Evolutionary conservation across 352 stramenopile genomes (phyloP).

Genomic region (Pythium angustatum): DNA sequence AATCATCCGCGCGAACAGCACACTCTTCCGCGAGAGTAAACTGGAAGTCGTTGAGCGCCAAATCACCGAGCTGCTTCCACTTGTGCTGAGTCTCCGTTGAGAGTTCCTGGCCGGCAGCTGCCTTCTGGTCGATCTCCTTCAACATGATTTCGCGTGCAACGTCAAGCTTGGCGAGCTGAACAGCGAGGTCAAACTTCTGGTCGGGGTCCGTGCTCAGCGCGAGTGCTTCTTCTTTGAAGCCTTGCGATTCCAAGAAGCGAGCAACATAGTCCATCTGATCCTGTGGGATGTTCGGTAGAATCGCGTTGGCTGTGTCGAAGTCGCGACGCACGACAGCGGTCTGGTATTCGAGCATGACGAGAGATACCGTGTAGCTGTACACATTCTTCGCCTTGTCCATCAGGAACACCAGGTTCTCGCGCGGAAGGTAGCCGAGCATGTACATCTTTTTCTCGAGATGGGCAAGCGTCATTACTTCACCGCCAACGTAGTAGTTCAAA

Average conservation of each 20-base stretch:
- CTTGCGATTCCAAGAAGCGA: slow-evolving; percentile 98
- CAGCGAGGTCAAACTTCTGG: slow-evolving; percentile 98
- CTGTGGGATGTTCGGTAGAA: slow-evolving; percentile 94
- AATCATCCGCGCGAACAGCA: slow-evolving; percentile 94
- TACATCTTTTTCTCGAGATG: slow-evolving; percentile 97
- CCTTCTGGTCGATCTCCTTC: slow-evolving; percentile 75
- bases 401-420: slow-evolving; percentile 98
- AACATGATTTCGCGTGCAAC: slow-evolving; percentile 94
- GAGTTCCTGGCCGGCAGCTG: slow-evolving; percentile 69
- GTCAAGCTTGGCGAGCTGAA: slow-evolving; percentile 97
- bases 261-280: slow-evolving; percentile 85
- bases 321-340: slow-evolving; percentile 97
- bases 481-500: slow-evolving; percentile 99
- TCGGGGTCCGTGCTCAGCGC: slow-evolving; percentile 94
- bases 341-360: slow-evolving; percentile 98
- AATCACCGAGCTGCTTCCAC: slow-evolving; percentile 97
- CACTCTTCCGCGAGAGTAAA: slow-evolving; percentile 95
- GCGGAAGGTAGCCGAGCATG: slow-evolving; percentile 97
- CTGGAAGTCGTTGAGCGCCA: slow-evolving; percentile 92
- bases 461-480: slow-evolving; percentile 98
- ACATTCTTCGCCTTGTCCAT: slow-evolving; percentile 98
- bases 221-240: slow-evolving; percentile 98
- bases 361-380: slow-evolving; percentile 89
- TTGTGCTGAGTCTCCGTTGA: slow-evolving; percentile 96
- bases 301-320: slow-evolving; percentile 97